Conservation (phyloP, 2,329 filamentous ascomycete species). For the Talaromyces piceae region DNA sequence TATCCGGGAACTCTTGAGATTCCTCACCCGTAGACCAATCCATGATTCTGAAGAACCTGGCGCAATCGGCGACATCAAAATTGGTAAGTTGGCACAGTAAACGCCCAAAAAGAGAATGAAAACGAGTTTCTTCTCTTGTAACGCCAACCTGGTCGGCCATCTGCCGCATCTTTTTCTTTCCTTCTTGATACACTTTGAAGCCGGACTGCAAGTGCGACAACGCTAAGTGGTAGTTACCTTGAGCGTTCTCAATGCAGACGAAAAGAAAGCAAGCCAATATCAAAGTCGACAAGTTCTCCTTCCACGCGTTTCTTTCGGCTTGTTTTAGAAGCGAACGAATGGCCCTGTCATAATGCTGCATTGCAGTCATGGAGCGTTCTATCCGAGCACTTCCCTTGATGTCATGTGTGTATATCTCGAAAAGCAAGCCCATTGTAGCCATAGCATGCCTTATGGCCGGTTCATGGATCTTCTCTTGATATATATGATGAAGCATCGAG, state of each 20-base stretch:
- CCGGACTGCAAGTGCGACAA: conserved; percentile 7
- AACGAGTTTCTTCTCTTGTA: background rate
- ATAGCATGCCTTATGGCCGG: conserved; percentile 8
- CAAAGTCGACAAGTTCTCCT: background rate
- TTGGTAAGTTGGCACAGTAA: conserved; percentile 9
- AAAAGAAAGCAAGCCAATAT: conserved; percentile 7
- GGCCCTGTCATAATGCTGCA: conserved; percentile 6
- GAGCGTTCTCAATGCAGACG: conserved; percentile 3
- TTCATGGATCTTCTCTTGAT: conserved; percentile 5
- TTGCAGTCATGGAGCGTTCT: conserved; percentile 1
- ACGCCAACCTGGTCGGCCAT: background rate
- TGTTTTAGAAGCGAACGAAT: conserved; percentile 1
- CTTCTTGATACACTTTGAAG: conserved; percentile 4
- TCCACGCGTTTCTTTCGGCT: background rate
- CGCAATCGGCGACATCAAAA: conserved; percentile 7
- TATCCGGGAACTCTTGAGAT: background rate
- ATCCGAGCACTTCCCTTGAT: conserved; percentile 1
- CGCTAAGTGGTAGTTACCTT: conserved; percentile 5
- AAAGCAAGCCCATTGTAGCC: conserved; percentile 5
- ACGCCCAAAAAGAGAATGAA: conserved; percentile 8
- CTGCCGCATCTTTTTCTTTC: background rate
- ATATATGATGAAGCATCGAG: conserved; percentile 1
- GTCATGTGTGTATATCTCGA: conserved; percentile 6
- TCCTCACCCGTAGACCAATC: background rate
- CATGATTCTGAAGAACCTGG: conserved; percentile 1